Evolutionary conservation across 148 eudicot species (phyloP).

Genomic region (Camellia lanceoleosa): DNA sequence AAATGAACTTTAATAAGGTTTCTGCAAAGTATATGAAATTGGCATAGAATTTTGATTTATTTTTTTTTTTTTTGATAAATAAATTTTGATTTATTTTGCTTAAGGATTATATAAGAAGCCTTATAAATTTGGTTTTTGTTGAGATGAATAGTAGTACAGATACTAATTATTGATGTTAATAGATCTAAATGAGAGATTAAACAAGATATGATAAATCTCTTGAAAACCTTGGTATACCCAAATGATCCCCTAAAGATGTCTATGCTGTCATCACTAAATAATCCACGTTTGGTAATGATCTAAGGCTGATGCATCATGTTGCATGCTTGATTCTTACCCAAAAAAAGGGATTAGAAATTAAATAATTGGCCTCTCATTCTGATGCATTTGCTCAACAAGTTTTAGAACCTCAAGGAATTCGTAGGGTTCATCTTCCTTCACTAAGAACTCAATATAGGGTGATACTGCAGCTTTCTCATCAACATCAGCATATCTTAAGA

Average conservation of each 20-base stretch:
- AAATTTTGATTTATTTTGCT: background rate
- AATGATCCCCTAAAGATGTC: background rate
- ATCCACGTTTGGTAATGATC: background rate
- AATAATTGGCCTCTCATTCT: conserved; percentile 23
- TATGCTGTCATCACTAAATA: background rate
- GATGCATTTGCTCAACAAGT: conserved; percentile 22
- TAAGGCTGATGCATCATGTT: background rate
- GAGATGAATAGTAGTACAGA: background rate
- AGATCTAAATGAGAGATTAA: background rate
- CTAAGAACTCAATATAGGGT: conserved; percentile 21
- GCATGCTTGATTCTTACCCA: background rate
- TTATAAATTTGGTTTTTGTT: background rate
- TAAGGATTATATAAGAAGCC: background rate
- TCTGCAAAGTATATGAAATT: background rate
- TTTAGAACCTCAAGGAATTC: conserved; percentile 15
- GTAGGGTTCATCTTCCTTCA: conserved; percentile 23
- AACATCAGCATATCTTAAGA: conserved; percentile 17
- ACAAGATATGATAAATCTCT: background rate
- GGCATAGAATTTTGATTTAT: background rate
- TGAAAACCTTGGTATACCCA: background rate
- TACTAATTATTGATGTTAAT: background rate
- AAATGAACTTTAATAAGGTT: background rate
- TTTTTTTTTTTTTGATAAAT: no score
- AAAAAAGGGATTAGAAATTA: background rate
- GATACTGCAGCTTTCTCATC: conserved; percentile 25